Evolutionary conservation across 2,329 filamentous ascomycete genomes (phyloP), one percentile per base, ranked within the genome.

Genomic region (Ophiostoma perfectum): DNA sequence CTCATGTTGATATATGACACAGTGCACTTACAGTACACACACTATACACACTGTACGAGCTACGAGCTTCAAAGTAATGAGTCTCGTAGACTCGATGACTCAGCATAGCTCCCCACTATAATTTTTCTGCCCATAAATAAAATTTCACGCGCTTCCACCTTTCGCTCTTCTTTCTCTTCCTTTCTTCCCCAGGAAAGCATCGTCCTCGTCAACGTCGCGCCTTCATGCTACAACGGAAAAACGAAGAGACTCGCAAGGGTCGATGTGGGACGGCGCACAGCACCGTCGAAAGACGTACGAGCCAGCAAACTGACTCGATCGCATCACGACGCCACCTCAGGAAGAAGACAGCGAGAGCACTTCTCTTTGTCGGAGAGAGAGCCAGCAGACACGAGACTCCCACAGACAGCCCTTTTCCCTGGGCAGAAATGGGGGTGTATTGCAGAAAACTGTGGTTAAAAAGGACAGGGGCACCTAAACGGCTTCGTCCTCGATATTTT

Each of bases 181-280:
- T 49, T 68, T 47, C 65, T 69, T 69, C 45, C 66, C 47, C 27
- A 18, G 42, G 66, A 45, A 69, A 66, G 68, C 71, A 70, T 72
- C 70, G 71, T 68, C 72, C 72, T 72, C 71, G 72, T 71, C 69
- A 73, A 73, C 72, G 72, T 73, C 72, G 70, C 72, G 72, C 72
- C 68, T 73, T 69, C 72, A 71, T 73, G 72, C 72, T 70, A 70
- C 72, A 69, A 72, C 70, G 70, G 70, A 72, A 72, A 73, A 69
- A 70, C 65, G 66, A 63, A 60, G 66, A 9, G 27, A 27, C 27
- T 27, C 27, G 27, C 27, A 27, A 27, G 27, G 27, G 27, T 27
- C 27, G 27, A 27, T 27, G 27, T 27, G 27, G 27, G 27, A 49
- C 16, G 11, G 6, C 49, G 18, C 38, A 63, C n/a, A 18, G 16